Base-by-base conservation (phyloP, 352 stramenopile species). In the Phytophthora brassicae region DNA sequence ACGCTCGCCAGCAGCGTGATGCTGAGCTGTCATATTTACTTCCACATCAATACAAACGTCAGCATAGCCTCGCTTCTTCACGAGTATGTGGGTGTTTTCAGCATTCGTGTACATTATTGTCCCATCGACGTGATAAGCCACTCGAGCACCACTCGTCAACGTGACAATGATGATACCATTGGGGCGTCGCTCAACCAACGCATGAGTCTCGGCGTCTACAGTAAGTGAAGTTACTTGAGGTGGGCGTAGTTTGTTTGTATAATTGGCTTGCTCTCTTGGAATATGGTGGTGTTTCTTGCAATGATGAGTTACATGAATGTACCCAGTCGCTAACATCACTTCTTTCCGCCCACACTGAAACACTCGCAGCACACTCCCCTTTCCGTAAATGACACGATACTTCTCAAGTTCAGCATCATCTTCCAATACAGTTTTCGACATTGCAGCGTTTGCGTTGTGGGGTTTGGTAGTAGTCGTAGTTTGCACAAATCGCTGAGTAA, bases 41-140 rank as follows among this genome's bases (percentile, higher is more conserved):
- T 79, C 77, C 9, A 94, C 43, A 48, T 94, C 80, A n/a, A 90
- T 71, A 49, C 65, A 85, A 22, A 91, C 81, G 50, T 90, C 73
- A 0, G 83, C 74, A 50, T 82, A 86, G 4, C 72, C 64, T 17
- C 47, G 50, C 49, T 88, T 86, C 20, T 63, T 74, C 13, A 92
- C 72, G 8, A 92, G 57, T 17, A 90, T 61, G 41, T 90, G 81
- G 0, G 79, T 76, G 4, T 61, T 68, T 9, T 57, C 43, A 20
- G 75, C 38, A 19, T 84, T 90, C 33, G 65, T 70, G 36, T 71
- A 71, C 61, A 92, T 91, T 14, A 69, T 67, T 16, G 82, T 92
- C 43, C 84, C 84, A 48, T 94, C 81, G 0, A 59, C 33, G 48
- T 94, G 84, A 58, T 92, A 86, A 12, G 72, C 78, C 41, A 81